phyloP scores from a whole-genome alignment of 169 alveolate species.

The Babesia ovis region DNA sequence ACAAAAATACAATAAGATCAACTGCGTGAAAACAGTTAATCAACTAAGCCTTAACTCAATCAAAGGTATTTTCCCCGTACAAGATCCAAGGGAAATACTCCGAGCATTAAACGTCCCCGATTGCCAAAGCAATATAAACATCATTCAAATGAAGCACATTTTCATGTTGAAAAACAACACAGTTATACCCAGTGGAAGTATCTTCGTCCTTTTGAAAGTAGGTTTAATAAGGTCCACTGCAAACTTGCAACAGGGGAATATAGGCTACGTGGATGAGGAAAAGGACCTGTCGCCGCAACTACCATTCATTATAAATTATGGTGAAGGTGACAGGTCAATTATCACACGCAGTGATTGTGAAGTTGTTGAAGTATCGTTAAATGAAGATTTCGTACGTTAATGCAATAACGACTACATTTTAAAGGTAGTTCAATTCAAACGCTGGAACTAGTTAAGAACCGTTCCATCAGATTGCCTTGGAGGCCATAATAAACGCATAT shows the following conservation, averaged over 20 bases:
- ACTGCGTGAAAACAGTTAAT: not conserved
- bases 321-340: not conserved
- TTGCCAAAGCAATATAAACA: slow-evolving; percentile 23
- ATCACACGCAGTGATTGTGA: slow-evolving; percentile 63
- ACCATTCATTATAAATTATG: slow-evolving; percentile 24
- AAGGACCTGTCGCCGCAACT: not conserved
- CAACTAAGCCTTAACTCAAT: slow-evolving; percentile 44
- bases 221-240: not conserved
- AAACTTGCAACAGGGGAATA: slow-evolving; percentile 3
- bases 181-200: slow-evolving; percentile 40
- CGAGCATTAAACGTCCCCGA: slow-evolving; percentile 21
- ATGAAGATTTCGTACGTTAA: slow-evolving; percentile 16
- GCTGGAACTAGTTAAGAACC: not conserved
- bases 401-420: not conserved
- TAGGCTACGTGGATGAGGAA: slow-evolving; percentile 28
- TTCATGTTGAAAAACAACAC: slow-evolving; percentile 32
- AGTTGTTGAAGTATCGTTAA: slow-evolving; percentile 33
- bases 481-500: not conserved
- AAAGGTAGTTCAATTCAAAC: not conserved
- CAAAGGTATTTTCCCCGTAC: slow-evolving; percentile 36
- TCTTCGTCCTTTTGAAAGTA: slow-evolving; percentile 44
- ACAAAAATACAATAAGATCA: not conserved
- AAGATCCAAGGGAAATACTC: slow-evolving; percentile 30
- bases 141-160: slow-evolving; percentile 4
- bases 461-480: not conserved